These are phyloP conservation scores for Xylaria sp. DNA, from an alignment of 2,329 filamentous ascomycete species.

Conservation along the genomic window DNA sequence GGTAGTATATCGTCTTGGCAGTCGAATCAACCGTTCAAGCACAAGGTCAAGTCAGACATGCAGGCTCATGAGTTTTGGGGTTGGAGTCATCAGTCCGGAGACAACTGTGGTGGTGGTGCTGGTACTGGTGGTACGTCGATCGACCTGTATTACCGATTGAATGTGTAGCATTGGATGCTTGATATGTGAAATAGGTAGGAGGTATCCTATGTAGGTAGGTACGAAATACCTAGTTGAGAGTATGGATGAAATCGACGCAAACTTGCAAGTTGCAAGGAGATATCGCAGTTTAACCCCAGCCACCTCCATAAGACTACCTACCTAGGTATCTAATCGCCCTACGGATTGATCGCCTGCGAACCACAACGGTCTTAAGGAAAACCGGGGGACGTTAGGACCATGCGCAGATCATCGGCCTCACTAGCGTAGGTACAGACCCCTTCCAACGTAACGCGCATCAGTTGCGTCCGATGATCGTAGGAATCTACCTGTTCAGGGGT, in stretches of 20 bases:
- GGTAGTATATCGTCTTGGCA: neutral
- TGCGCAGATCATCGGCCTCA: constrained; percentile 13
- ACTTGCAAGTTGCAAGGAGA: no score
- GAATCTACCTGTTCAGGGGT: neutral
- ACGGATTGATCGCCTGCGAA: constrained; percentile 6
- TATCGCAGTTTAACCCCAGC: neutral
- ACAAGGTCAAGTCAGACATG: constrained; percentile 6
- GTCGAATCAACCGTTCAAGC: constrained; percentile 1
- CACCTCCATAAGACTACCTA: neutral
- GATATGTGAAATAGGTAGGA: no score
- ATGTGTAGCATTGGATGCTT: neutral
- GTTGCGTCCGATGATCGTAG: neutral
- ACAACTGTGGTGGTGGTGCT: constrained; percentile 12
- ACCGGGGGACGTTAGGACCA: neutral
- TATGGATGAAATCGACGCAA: no score
- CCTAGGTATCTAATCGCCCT: neutral
- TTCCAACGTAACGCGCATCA: neutral
- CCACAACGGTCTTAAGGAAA: constrained; percentile 3
- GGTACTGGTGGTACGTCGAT: constrained; percentile 11
- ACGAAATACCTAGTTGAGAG: no score
- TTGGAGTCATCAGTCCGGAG: constrained; percentile 11
- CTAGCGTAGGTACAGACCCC: neutral
- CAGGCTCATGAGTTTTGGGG: constrained; percentile 1
- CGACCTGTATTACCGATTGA: neutral
- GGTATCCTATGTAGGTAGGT: no score